Base-by-base conservation (phyloP, 2,329 filamentous ascomycete species). In the Neopestalotiopsis rosae region DNA sequence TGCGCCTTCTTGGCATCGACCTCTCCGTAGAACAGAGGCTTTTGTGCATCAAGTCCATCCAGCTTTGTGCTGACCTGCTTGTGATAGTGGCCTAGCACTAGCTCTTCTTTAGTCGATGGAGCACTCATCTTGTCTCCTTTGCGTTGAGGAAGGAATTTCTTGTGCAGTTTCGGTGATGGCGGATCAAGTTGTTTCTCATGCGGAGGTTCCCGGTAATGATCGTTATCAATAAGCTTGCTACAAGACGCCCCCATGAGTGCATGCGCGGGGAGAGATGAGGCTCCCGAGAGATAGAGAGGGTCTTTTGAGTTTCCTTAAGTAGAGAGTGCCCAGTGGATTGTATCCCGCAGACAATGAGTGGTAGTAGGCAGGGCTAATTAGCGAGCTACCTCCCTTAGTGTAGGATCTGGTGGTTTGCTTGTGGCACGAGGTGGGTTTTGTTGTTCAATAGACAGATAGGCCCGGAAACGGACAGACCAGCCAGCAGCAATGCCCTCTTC, bases 171-270 rank as follows among this genome's bases (percentile, higher is more conserved):
- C 69, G 52, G 34, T 45, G 61, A 17, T 67, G 68, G 42, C 70
- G 65, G 10, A 72, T 69, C 61, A 61, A 62, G 45, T 67, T 42
- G 45, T 32, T 75, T 75, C 62, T 74, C 73, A 72, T 72, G 65
- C 57, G 73, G 63, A 49, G 74, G 72, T 61, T 73, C 72, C 61
- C 71, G 71, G 67, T 73, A 65, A 40, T 67, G 63, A 67, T 71
- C 72, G 71, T 72, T 76, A 73, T 75, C 67, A 67, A 52, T 17
- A 52, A 71, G 38, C 14, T 62, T 72, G 68, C 73, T 73, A 65
- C 74, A 76, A 12, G 71, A 34, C 10, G 32, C 65, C 63, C 75
- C 76, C 75, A 77, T 78, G 68, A 68, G 74, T 42, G 71, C 70
- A 75, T 71, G 45, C 57, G 28, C 61, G 61, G 65, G 45, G 32